Evolutionary conservation across 2,329 filamentous ascomycete genomes (phyloP).

Genomic region (Gnomoniopsis sp.): DNA sequence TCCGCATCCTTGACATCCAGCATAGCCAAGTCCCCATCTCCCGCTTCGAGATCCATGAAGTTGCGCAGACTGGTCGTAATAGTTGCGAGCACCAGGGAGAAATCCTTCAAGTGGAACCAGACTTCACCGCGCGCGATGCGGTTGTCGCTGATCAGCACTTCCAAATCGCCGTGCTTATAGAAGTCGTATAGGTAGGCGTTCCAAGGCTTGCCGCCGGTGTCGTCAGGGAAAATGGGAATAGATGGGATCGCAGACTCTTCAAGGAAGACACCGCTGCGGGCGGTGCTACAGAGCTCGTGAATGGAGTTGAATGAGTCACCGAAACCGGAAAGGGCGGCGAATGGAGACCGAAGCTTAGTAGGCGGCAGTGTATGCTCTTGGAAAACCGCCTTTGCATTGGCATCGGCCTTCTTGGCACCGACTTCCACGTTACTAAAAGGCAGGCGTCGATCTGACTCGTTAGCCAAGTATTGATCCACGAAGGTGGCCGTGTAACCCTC

Average conservation of each 20-base stretch:
- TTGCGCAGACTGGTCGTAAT: slow-evolving; percentile 64
- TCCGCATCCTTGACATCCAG: slow-evolving; percentile 40
- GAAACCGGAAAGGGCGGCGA: slow-evolving; percentile 68
- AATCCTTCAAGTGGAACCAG: slow-evolving; percentile 68
- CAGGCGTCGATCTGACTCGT: slow-evolving; percentile 48
- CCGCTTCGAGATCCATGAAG: slow-evolving; percentile 48
- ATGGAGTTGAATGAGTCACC: slow-evolving; percentile 58
- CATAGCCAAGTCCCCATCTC: slow-evolving; percentile 40
- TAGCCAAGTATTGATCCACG: slow-evolving; percentile 57
- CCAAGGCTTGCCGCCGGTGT: slow-evolving; percentile 44
- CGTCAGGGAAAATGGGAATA: slow-evolving; percentile 57
- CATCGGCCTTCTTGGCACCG: slow-evolving; percentile 29
- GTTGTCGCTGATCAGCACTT: slow-evolving; percentile 61
- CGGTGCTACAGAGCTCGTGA: slow-evolving; percentile 62
- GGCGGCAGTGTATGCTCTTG: slow-evolving; percentile 28
- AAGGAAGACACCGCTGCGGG: slow-evolving; percentile 67
- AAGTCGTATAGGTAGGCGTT: slow-evolving; percentile 75
- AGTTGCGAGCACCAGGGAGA: slow-evolving; percentile 59
- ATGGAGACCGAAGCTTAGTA: slow-evolving; percentile 59
- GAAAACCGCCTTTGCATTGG: not conserved
- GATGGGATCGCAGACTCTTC: slow-evolving; percentile 72
- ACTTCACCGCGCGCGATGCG: slow-evolving; percentile 63
- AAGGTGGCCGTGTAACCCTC: slow-evolving; percentile 67
- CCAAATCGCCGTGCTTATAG: slow-evolving; percentile 67
- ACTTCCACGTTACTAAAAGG: slow-evolving; percentile 55